A percentile compares a stretch with the other conserved stretches of the same genome.
Conservation (phyloP, 192 early-diverging fungal genomes). For the Entomortierella chlamydospora region DNA sequence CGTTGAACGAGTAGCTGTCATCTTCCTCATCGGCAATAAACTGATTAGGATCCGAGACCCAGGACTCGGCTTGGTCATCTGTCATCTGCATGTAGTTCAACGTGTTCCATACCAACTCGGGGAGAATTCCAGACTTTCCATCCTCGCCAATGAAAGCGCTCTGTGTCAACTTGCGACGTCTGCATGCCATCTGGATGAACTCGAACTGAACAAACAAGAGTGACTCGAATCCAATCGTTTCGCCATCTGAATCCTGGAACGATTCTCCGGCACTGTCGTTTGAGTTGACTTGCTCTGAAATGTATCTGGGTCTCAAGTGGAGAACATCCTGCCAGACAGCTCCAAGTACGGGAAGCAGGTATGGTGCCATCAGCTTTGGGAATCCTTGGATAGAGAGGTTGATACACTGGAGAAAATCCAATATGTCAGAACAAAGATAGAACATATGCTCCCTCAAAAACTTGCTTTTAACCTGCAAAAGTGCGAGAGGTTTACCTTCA, state of each 20-base stretch:
- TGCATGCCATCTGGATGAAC: constrained; percentile 68
- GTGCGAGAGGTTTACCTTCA: constrained; percentile 62
- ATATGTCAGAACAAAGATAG: too few relatives aligned
- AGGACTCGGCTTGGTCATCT: constrained; percentile 77
- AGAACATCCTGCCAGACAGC: constrained; percentile 81
- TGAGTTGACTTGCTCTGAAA: constrained; percentile 51
- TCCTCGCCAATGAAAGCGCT: constrained; percentile 61
- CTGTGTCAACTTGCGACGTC: constrained; percentile 65
- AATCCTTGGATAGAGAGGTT: constrained; percentile 70
- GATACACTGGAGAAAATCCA: constrained; percentile 61
- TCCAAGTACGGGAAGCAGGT: constrained; percentile 64
- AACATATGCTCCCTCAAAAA: too few relatives aligned
- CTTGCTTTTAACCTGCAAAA: too few relatives aligned
- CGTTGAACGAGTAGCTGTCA: constrained; percentile 86
- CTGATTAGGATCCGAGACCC: constrained; percentile 87
- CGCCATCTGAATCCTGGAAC: constrained; percentile 80
- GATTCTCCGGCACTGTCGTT: constrained; percentile 51
- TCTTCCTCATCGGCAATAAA: constrained; percentile 94
- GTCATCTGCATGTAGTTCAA: constrained; percentile 88
- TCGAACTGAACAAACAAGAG: constrained; percentile 78
- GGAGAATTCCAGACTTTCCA: constrained; percentile 62
- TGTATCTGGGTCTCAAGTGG: constrained; percentile 66
- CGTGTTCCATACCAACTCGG: constrained; percentile 66
- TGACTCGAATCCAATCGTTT: constrained; percentile 71
- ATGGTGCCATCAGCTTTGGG: constrained; percentile 69